Base-by-base conservation (phyloP, 192 early-diverging fungal genomes). In the Anaeromyces robustus region DNA sequence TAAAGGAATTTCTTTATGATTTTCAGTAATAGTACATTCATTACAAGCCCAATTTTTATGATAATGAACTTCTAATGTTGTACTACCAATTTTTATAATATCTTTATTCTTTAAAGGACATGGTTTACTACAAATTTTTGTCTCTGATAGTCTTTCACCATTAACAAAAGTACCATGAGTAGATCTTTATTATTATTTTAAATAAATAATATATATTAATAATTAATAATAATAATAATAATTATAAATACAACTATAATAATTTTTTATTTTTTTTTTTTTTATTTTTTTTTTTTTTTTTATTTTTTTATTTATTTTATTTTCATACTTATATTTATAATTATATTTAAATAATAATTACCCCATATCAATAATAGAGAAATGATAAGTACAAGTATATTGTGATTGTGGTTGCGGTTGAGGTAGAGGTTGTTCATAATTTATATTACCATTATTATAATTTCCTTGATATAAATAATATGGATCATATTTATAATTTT, bases 141-240 rank as follows among this genome's bases (percentile, higher is more conserved):
- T 39, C 7, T 86, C 85, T 0, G 92, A 93, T 17, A 95, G 84
- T 30, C 94, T 86, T 30, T 83, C 68, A 12, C 85, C 87, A 82
- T 95, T 94, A 39, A 94, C 81, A 81, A 92, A 90, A 1, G 94
- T 94, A 7, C 94, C 94, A 77, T 95, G 92, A 11, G 90, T 91
- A 18, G 94, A 95, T 12, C 93, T 93, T 30, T 85, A 85, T 78
- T 93, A 22, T 22, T 52, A 3, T 18, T 16, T 52, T 16, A 17
- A 16, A 41, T 34, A 34, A 34, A 34, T 34, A 34, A 34, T 34
- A 34, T 34, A 34, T 34, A 34, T 34, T 7, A 7, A 34, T 34
- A 34, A 7, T 7, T 34, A 34, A 7, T 34, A 34, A 34, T 34
- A 34, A 7, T 34, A 7, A 34, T 12, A 34, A 34, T 34, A 34